Percentiles rank a stretch among this genome's conserved stretches.
Evolutionary conservation across 1,284 basidiomycete species (phyloP).

Genomic region (Marasmius oreades): DNA sequence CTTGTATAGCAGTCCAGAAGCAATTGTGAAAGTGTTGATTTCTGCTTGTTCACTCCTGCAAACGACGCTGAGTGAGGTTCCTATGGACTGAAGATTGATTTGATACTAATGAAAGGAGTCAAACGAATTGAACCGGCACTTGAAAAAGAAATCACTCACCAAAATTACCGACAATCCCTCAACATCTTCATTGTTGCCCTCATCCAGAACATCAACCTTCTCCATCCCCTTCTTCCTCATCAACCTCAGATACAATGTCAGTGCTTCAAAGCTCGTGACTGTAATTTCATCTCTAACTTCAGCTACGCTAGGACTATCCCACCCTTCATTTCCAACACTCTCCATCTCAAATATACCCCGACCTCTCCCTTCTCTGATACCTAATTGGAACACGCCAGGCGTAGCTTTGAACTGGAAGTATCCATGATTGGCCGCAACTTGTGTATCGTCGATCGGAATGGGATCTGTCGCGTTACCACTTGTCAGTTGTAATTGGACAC

Average conservation of each 20-base stretch:
- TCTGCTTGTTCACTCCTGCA: slow-evolving; percentile 61
- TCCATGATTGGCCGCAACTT: slow-evolving; percentile 91
- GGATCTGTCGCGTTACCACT: slow-evolving; percentile 32
- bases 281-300: slow-evolving; percentile 70
- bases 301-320: slow-evolving; percentile 70
- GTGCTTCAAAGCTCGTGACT: slow-evolving; percentile 83
- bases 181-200: slow-evolving; percentile 30
- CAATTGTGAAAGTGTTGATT: slow-evolving; percentile 99
- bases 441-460: slow-evolving; percentile 71
- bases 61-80: slow-evolving; percentile 14
- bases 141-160: slow-evolving; percentile 17
- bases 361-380: slow-evolving; percentile 81
- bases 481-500: slow-evolving; percentile 80
- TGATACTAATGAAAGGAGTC: slow-evolving; percentile 36
- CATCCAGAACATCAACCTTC: slow-evolving; percentile 71
- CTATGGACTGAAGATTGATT: slow-evolving; percentile 46
- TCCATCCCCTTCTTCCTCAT: slow-evolving; percentile 76
- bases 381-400: slow-evolving; percentile 83
- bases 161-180: slow-evolving; percentile 40
- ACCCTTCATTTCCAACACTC: slow-evolving; percentile 81
- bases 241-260: slow-evolving; percentile 85
- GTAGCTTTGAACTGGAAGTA: slow-evolving; percentile 95
- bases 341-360: slow-evolving; percentile 79
- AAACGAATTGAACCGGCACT: not conserved
- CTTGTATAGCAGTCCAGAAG: slow-evolving; percentile 95